phyloP scores from a whole-genome alignment of 2,329 filamentous ascomycete genomes.

The Cladophialophora psammophila region DNA sequence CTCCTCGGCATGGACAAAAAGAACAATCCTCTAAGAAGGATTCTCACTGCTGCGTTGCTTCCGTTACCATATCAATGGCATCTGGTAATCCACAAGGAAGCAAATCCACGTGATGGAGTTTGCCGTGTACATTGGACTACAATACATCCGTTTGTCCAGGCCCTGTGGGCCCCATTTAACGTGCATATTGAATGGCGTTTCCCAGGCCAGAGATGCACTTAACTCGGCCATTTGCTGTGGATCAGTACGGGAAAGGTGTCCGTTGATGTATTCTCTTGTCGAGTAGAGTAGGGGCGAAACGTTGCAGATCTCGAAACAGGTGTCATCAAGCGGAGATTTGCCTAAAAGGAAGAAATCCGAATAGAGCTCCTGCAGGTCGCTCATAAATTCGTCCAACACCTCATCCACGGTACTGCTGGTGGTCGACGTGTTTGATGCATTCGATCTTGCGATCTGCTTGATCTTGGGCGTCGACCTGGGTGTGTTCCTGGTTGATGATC shows the following conservation, averaged over 20 bases:
- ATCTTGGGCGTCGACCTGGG: slow-evolving; percentile 25
- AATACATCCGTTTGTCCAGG: slow-evolving; percentile 42
- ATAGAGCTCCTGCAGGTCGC: slow-evolving; percentile 41
- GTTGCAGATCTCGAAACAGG: slow-evolving; percentile 44
- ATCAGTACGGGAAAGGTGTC: slow-evolving; percentile 42
- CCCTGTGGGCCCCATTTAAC: slow-evolving; percentile 43
- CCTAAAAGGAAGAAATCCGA: slow-evolving; percentile 43
- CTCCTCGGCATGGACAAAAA: slow-evolving; percentile 15
- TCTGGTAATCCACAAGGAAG: slow-evolving; percentile 39
- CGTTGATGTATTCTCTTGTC: slow-evolving; percentile 41
- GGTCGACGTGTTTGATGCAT: slow-evolving; percentile 23
- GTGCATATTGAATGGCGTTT: slow-evolving; percentile 37
- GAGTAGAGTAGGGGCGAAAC: slow-evolving; percentile 41
- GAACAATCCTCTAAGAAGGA: neutral
- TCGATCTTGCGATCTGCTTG: slow-evolving; percentile 18
- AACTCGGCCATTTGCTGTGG: slow-evolving; percentile 34
- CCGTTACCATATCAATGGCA: slow-evolving; percentile 38
- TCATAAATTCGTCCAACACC: slow-evolving; percentile 41
- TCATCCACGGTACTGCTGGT: slow-evolving; percentile 36
- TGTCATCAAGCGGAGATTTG: slow-evolving; percentile 39
- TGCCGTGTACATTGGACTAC: slow-evolving; percentile 41
- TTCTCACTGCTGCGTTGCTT: slow-evolving; percentile 15
- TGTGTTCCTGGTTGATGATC: slow-evolving; percentile 21
- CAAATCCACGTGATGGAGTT: slow-evolving; percentile 42
- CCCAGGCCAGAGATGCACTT: slow-evolving; percentile 34